Percentiles rank a stretch among this genome's conserved stretches.
Evolutionary conservation across 805 yeast species (phyloP).

Genomic region (Pichia kluyveri): DNA sequence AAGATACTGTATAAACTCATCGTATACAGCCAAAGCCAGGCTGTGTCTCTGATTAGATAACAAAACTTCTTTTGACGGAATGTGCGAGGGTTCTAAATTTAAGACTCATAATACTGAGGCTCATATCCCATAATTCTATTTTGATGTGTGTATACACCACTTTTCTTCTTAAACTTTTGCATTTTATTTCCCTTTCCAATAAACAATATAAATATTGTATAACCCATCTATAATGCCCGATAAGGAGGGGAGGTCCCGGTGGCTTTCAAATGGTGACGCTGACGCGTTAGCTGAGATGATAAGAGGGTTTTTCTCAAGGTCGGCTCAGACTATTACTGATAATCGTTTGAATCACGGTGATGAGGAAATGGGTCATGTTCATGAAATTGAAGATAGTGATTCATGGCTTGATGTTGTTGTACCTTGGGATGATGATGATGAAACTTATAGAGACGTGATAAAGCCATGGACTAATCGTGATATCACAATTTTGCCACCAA

Average conservation of each 20-base stretch:
- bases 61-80: no score
- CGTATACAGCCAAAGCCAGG: no score
- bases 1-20: no score
- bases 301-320: constrained; percentile 55
- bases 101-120: no score
- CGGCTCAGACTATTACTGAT: constrained; percentile 42
- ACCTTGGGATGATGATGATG: not conserved
- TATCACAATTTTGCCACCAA: constrained; percentile 52
- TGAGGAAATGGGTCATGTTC: not conserved
- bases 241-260: constrained; percentile 6
- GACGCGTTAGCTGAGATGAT: constrained; percentile 25
- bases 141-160: not conserved
- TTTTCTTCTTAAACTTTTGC: not conserved
- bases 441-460: not conserved
- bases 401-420: not conserved
- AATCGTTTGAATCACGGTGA: not conserved
- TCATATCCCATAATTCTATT: not conserved
- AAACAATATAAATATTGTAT: not conserved
- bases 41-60: no score
- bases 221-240: constrained; percentile 1
- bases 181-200: not conserved
- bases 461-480: constrained; percentile 44
- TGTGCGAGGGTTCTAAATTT: no score
- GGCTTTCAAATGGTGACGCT: constrained; percentile 24
- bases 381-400: not conserved